Percentiles rank a stretch among this genome's conserved stretches.
Evolutionary conservation across 2,329 filamentous ascomycete species (phyloP).

Genomic region (Colletotrichum orchidophilum): DNA sequence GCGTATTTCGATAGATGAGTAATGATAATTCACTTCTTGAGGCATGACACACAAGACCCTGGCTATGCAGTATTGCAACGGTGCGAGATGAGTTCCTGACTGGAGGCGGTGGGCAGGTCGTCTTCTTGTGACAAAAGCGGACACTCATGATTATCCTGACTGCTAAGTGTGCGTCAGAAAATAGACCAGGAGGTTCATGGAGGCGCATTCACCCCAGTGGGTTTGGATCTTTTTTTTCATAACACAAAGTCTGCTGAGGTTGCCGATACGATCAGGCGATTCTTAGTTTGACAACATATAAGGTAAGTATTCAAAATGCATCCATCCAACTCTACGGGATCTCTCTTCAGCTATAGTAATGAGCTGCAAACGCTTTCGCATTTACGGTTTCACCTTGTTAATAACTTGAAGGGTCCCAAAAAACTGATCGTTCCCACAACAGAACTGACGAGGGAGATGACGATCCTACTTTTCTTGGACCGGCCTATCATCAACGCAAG

Average conservation of each 20-base stretch:
- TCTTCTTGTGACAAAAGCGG: background rate
- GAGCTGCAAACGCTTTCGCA: too few species aligned
- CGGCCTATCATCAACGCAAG: conserved; percentile 8
- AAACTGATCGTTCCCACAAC: conserved; percentile 2
- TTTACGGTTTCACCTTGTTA: background rate
- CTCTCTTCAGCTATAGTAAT: background rate
- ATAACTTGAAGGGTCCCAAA: background rate
- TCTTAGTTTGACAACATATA: background rate
- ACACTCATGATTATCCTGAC: too few species aligned
- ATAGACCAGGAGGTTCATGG: background rate
- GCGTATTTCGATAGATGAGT: conserved; percentile 28
- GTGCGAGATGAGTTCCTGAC: background rate
- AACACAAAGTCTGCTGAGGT: background rate
- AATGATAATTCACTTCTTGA: conserved; percentile 31
- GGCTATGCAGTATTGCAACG: background rate
- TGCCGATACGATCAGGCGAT: background rate
- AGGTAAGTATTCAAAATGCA: background rate
- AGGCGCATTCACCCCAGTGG: background rate
- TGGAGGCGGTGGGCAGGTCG: background rate
- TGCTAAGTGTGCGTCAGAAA: background rate
- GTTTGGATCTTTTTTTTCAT: background rate
- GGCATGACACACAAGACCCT: background rate
- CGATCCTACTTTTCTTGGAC: background rate
- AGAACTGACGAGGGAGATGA: background rate
- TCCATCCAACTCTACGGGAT: background rate